Conservation (phyloP, 306 rosid species). For the Rosa rugosa region DNA sequence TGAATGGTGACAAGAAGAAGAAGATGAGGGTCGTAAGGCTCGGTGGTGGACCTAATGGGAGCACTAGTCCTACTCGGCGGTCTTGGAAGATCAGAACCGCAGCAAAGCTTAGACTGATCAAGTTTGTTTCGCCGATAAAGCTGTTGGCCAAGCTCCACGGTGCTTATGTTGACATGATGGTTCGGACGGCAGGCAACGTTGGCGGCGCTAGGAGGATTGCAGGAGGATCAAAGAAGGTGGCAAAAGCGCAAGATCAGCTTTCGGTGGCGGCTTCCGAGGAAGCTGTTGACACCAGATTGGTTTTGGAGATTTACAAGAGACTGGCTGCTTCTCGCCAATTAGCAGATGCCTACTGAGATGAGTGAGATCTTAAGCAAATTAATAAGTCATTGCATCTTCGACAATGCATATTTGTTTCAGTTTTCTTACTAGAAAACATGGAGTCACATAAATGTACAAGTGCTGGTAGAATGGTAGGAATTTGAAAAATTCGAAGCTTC, state of each 20-base stretch:
- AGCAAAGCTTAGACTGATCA: slow-evolving; percentile 13
- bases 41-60: background rate
- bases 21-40: slow-evolving; percentile 28
- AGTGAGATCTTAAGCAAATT: background rate
- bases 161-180: slow-evolving; percentile 37
- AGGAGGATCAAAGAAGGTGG: slow-evolving; percentile 26
- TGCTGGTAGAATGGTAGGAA: background rate
- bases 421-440: background rate
- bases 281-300: slow-evolving; percentile 29
- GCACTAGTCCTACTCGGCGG: background rate
- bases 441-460: background rate
- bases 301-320: slow-evolving; percentile 44
- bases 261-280: slow-evolving; percentile 17
- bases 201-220: slow-evolving; percentile 21
- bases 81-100: slow-evolving; percentile 21
- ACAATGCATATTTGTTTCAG: background rate
- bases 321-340: slow-evolving; percentile 30
- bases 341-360: slow-evolving; percentile 1
- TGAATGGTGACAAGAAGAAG: slow-evolving; percentile 26
- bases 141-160: slow-evolving; percentile 31
- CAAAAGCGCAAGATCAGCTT: slow-evolving; percentile 20
- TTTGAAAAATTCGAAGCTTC: background rate
- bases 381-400: background rate
- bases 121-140: slow-evolving; percentile 25
- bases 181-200: slow-evolving; percentile 28